Percentiles rank a stretch among this genome's conserved stretches.
These are phyloP conservation scores for Vanderwaltozyma verrucispora DNA, from an alignment of 805 yeast genomes.

Conservation along the genomic window DNA sequence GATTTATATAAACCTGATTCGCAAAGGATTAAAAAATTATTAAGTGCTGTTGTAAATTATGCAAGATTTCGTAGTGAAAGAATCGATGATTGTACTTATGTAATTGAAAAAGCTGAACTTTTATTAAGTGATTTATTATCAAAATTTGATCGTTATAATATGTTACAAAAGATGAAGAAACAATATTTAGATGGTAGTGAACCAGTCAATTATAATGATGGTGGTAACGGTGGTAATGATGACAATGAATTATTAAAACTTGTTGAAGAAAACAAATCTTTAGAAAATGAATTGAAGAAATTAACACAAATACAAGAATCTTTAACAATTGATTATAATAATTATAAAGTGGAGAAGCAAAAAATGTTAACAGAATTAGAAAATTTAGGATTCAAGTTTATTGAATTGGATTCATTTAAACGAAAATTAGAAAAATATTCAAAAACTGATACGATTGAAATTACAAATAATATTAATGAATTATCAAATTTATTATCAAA, in stretches of 20 bases:
- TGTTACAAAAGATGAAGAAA: conserved; percentile 28
- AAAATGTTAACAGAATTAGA: conserved; percentile 48
- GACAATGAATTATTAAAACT: conserved; percentile 32
- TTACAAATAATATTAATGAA: conserved; percentile 43
- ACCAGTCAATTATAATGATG: too few relatives aligned
- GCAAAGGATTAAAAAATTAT: conserved; percentile 46
- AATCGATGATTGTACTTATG: conserved; percentile 54
- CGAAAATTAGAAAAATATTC: conserved; percentile 52
- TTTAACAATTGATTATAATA: conserved; percentile 48
- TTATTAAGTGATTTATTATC: conserved; percentile 37
- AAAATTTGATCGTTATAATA: conserved; percentile 33
- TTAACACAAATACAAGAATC: conserved; percentile 54
- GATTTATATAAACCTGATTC: conserved; percentile 78
- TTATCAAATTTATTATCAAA: conserved; percentile 35
- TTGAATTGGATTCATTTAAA: conserved; percentile 47
- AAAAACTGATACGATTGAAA: conserved; percentile 47
- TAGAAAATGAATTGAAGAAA: conserved; percentile 52
- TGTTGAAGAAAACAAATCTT: conserved; percentile 39
- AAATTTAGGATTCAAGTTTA: conserved; percentile 44
- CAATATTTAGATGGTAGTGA: conserved; percentile 28
- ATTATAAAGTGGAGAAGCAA: conserved; percentile 55
- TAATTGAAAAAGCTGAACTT: conserved; percentile 44
- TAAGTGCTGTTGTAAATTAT: conserved; percentile 78
- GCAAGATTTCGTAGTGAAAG: conserved; percentile 77
- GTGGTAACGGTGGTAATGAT: conserved; percentile 4